phyloP scores from a whole-genome alignment of 176 grass and related monocot genomes.

The Carex pumila region DNA sequence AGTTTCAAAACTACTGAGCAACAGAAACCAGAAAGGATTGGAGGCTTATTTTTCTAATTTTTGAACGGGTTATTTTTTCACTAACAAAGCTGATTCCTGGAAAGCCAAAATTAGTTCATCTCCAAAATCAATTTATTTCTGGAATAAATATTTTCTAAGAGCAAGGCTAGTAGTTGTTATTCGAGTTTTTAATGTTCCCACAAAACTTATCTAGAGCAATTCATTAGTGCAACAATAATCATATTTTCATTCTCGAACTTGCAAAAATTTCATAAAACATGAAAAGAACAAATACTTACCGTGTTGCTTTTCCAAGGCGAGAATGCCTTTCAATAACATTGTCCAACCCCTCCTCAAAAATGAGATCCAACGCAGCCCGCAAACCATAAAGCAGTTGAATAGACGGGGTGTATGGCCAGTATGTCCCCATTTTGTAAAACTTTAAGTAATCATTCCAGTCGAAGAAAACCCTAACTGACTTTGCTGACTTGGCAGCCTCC shows the following conservation, averaged over 20 bases:
- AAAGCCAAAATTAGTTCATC: background rate
- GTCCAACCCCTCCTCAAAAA: constrained; percentile 84
- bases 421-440: constrained; percentile 63
- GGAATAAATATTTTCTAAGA: background rate
- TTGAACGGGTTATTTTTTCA: background rate
- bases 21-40: background rate
- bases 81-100: background rate
- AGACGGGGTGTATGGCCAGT: constrained; percentile 94
- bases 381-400: constrained; percentile 97
- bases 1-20: background rate
- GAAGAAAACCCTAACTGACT: constrained; percentile 85
- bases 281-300: constrained; percentile 23
- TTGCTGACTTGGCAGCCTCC: constrained; percentile 72
- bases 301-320: constrained; percentile 78
- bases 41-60: background rate
- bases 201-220: background rate
- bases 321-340: constrained; percentile 68
- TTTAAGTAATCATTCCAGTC: constrained; percentile 98
- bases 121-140: background rate
- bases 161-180: background rate
- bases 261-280: background rate
- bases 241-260: background rate
- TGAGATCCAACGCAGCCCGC: constrained; percentile 67
- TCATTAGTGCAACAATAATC: background rate
- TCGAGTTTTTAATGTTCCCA: background rate